Base-by-base conservation (phyloP, 2,329 filamentous ascomycete species). In the Cladophialophora bantiana region DNA sequence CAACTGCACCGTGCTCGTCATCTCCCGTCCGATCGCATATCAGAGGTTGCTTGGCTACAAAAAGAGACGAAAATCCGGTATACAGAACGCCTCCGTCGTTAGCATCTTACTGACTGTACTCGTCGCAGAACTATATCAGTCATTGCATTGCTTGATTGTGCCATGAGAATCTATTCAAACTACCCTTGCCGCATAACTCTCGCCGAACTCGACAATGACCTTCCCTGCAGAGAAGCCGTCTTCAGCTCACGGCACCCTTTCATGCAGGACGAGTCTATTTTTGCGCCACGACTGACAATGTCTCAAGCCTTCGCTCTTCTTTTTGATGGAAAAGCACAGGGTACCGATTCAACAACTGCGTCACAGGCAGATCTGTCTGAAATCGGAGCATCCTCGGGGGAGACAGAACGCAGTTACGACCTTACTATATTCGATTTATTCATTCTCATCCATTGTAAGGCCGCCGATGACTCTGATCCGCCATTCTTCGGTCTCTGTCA, bases 81-180 rank as follows among this genome's bases (percentile, higher is more conserved):
- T n/a, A 73, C 26, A 3, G 7, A 4, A 5, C 7, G 26, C 7
- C 45, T 50, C 10, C 10, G 18, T 70, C 6, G 31, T 57, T 26
- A 13, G 7, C 10, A 3, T 26, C 26, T 50, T 50, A 6, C 45
- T 50, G 20, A 50, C 4, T 12, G 18, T 18, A 26, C 26, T 10
- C 18, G 6, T 15, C 13, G 3, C 35, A 82, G 80, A 15, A 77
- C 78, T 3, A 78, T 81, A 42, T 76, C 73, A 48, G 74, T 78
- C 3, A 76, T 83, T n/a, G 76, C 76, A 0, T 73, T 80, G 3
- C 72, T 83, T 9, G 81, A 83, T 69, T 80, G 77, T 58, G 80
- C 81, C 10, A 80, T 82, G 64, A 77, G 75, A 1, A 82, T 83
- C 66, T 83, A 78, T 65, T 77, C 79, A 42, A 82, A 83, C 55